Evolutionary conservation across 495 filamentous ascomycete species (phyloP).

Genomic region (Hypoxylon subgilvum): DNA sequence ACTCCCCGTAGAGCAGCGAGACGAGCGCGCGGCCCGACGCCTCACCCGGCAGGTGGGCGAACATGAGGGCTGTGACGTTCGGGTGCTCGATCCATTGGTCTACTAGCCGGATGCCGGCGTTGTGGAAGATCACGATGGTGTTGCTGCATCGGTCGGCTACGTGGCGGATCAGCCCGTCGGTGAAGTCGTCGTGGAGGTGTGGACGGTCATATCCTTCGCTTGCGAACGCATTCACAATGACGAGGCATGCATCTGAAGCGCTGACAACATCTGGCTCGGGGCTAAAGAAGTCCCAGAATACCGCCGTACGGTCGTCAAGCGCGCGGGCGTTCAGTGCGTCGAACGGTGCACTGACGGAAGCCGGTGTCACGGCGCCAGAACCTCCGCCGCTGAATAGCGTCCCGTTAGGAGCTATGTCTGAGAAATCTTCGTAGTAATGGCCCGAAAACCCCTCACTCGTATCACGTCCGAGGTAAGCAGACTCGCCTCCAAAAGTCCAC

Average conservation of each 20-base stretch:
- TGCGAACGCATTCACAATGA: slow-evolving; percentile 60
- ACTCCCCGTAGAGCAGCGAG: slow-evolving; percentile 59
- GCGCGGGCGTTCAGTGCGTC: slow-evolving; percentile 56
- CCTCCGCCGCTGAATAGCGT: slow-evolving; percentile 57
- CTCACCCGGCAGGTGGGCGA: slow-evolving; percentile 59
- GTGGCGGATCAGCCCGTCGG: slow-evolving; percentile 53
- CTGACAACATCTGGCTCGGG: slow-evolving; percentile 36
- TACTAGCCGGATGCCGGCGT: slow-evolving; percentile 54
- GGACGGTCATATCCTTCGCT: slow-evolving; percentile 52
- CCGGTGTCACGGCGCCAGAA: slow-evolving; percentile 57
- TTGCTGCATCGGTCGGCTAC: slow-evolving; percentile 57
- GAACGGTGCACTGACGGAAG: slow-evolving; percentile 55
- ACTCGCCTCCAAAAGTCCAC: slow-evolving; percentile 34
- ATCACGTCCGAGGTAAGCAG: slow-evolving; percentile 43
- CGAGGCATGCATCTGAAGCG: slow-evolving; percentile 62
- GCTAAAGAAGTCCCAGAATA: slow-evolving; percentile 46
- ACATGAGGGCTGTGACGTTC: slow-evolving; percentile 60
- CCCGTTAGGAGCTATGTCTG: slow-evolving; percentile 41
- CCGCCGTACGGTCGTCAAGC: slow-evolving; percentile 52
- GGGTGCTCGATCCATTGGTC: slow-evolving; percentile 57
- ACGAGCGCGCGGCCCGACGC: slow-evolving; percentile 58
- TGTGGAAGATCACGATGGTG: slow-evolving; percentile 62
- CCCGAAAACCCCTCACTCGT: slow-evolving; percentile 27
- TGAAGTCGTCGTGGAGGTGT: slow-evolving; percentile 47
- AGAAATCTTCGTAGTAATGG: slow-evolving; percentile 39